Base-by-base conservation (phyloP, 106 monocot genomes). In the Narthecium ossifragum region DNA sequence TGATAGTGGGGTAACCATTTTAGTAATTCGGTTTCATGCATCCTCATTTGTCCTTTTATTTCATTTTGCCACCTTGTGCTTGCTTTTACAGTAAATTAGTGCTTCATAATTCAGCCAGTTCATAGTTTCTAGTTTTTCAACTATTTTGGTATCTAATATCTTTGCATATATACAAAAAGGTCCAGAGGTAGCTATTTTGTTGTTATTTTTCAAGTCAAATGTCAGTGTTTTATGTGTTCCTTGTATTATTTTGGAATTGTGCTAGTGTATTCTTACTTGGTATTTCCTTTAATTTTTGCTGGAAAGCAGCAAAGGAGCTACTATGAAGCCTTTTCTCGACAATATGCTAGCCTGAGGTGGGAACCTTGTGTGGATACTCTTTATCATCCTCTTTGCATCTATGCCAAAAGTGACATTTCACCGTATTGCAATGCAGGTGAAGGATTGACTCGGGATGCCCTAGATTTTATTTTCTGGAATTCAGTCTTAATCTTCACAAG, bases 291-390 rank as follows among this genome's bases (percentile, higher is more conserved):
- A 30, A 10, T 55, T 52, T 55, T 51, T 49, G 26, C 2, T 17
- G 20, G n/a, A 22, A 48, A 20, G 34, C 71, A 84, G 84, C 68
- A 79, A 79, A 84, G 75, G 56, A 63, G 36, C 36, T 67, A 84
- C 53, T 79, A 79, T 26, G 75, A 75, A 59, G 59, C 63, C n/a
- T 52, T 74, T 38, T 73, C 78, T 1, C 50, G 14, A 56, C 18
- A 74, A 36, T 71, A 29, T 46, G 59, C 10, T 51, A 31, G 25
- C 55, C 55, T 73, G 69, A 70, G 39, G 27, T 41, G n/a, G n/a
- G n/a, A n/a, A n/a, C n/a, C n/a, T n/a, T n/a, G n/a, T n/a, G n/a
- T n/a, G n/a, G n/a, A n/a, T n/a, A n/a, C n/a, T n/a, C n/a, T n/a
- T n/a, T n/a, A n/a, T n/a, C n/a, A n/a, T n/a, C n/a, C n/a, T n/a